Conservation (phyloP, 257 asterid genomes). For the Solanum paucissectum region DNA sequence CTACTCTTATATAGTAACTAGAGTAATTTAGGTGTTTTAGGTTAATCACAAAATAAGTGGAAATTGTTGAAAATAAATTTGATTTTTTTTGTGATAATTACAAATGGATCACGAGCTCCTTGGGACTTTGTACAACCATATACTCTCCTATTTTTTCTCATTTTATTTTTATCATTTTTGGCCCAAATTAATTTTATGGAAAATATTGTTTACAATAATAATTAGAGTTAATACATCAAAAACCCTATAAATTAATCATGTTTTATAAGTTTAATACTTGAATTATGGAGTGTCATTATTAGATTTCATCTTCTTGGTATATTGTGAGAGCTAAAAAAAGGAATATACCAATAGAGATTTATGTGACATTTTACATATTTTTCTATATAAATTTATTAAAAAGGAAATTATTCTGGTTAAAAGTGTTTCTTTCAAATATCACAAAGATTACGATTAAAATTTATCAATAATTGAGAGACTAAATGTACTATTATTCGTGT, state of each 20-base stretch:
- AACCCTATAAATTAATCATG: background rate
- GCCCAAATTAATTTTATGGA: background rate
- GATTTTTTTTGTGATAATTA: background rate
- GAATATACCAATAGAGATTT: background rate
- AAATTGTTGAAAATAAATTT: background rate
- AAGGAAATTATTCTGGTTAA: too few relatives aligned
- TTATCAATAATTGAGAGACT: too few relatives aligned
- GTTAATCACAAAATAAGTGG: background rate
- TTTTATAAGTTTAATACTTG: background rate
- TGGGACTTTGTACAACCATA: background rate
- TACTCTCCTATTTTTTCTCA: background rate
- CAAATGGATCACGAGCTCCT: background rate
- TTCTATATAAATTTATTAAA: too few relatives aligned
- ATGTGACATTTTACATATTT: background rate
- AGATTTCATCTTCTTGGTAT: background rate
- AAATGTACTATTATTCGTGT: too few relatives aligned
- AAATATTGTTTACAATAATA: background rate
- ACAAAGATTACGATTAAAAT: background rate
- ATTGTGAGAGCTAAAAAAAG: background rate
- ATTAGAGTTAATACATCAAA: background rate
- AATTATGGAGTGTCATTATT: background rate
- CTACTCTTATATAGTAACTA: background rate
- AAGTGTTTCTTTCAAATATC: background rate
- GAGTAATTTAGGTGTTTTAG: background rate
- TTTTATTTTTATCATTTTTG: background rate